Evolutionary conservation across 1,284 basidiomycete genomes (phyloP), one percentile per base, ranked within the genome.

Genomic region (Anthracocystis panici-leucophaei): DNA sequence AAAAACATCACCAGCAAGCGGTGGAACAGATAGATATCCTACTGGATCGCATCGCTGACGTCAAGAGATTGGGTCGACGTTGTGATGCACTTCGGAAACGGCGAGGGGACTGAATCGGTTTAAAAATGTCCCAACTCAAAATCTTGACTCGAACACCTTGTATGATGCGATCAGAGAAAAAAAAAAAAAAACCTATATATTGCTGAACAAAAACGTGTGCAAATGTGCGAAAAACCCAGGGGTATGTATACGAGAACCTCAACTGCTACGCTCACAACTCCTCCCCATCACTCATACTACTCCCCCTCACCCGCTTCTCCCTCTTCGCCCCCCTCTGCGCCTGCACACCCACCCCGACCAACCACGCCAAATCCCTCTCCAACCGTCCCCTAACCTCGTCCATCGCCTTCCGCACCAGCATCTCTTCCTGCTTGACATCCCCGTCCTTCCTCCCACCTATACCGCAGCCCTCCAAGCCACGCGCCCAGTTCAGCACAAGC

Each of bases 341-440:
- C 35, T 46, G 59, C n/a, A 57, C 55, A 11, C 44, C 31, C 1
- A 72, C 61, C 2, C 75, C 69, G 14, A 80, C 77, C 29, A 80
- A 46, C 78, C 78, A 80, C 3, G 70, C 78, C n/a, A 80, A 38
- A 62, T 80, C 76, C 12, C 73, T 58, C 57, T 80, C 78, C 6
- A 80, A 57, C 16, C 75, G 57, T 16, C 61, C 65, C 27, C 70
- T 54, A 1, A 79, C 65, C 42, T 68, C 70, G 42, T 80, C 76
- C 76, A 80, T 75, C 3, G 70, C 73, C 48, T 65, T 62, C 21
- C 78, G 48, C 18, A 80, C 63, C 9, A 70, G 16, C 45, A 61
- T 44, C 58, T 77, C 77, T 29, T 79, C 77, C 6, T 46, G 25
- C 52, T 76, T 74, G 1, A 31, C 31, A 9, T 51, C 63, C 8